These are phyloP conservation scores for Aspergillus pseudotamarii DNA, from an alignment of 2,329 filamentous ascomycete genomes.

Conservation along the genomic window DNA sequence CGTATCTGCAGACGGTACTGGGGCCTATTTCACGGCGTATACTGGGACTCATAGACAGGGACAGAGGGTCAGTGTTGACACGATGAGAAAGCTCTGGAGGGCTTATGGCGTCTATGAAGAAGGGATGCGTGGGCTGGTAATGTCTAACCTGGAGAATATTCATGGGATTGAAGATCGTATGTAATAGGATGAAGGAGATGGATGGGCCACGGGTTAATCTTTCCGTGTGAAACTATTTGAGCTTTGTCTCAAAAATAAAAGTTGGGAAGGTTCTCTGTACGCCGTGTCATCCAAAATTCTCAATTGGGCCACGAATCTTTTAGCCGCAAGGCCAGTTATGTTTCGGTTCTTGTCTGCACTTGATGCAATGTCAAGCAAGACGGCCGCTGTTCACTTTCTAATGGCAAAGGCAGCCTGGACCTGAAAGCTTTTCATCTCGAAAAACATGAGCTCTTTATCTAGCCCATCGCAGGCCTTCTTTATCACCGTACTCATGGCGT, in stretches of 20 bases:
- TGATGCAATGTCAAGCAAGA: not conserved
- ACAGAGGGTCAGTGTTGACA: not conserved
- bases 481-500: not conserved
- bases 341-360: not conserved
- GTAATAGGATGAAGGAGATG: not conserved
- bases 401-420: not conserved
- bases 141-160: not conserved
- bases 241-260: not conserved
- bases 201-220: not conserved
- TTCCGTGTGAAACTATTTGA: not conserved
- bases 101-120: not conserved
- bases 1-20: not conserved
- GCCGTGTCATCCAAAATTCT: not conserved
- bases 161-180: not conserved
- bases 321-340: not conserved
- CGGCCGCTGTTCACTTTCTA: not conserved
- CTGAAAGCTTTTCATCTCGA: not conserved
- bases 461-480: not conserved
- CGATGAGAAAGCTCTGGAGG: not conserved
- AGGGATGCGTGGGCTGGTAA: not conserved
- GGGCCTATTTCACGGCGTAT: not conserved
- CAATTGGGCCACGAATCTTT: not conserved
- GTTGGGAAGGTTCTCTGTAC: not conserved
- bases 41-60: not conserved
- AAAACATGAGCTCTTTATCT: too few species aligned